phyloP scores from a whole-genome alignment of 768 basidiomycete species.

The Calocybe gangraenosa region DNA sequence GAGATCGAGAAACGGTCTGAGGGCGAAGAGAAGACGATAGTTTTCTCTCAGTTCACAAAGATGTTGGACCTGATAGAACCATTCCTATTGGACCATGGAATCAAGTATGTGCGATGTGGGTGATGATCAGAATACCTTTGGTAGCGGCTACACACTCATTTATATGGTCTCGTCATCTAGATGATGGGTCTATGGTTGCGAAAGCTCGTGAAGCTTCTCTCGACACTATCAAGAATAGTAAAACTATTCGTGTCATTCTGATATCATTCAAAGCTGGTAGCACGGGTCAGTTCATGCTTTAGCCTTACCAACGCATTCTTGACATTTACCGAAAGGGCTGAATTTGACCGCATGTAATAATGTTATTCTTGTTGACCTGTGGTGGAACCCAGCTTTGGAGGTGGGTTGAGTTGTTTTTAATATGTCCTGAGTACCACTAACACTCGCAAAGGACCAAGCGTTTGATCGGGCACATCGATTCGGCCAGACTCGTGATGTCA shows the following conservation, averaged over 20 bases:
- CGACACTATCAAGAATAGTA: slow-evolving; percentile 62
- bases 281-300: slow-evolving; percentile 53
- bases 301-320: slow-evolving; percentile 6
- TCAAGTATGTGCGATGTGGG: slow-evolving; percentile 86
- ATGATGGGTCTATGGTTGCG: slow-evolving; percentile 84
- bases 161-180: slow-evolving; percentile 33
- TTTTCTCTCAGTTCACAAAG: slow-evolving; percentile 91
- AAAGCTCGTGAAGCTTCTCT: slow-evolving; percentile 74
- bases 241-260: slow-evolving; percentile 67
- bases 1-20: slow-evolving; percentile 57
- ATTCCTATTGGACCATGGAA: slow-evolving; percentile 64
- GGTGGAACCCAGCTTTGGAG: slow-evolving; percentile 93
- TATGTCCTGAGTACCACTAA: neutral
- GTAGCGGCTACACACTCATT: neutral
- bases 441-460: slow-evolving; percentile 68
- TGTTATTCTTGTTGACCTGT: slow-evolving; percentile 88
- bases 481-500: slow-evolving; percentile 83
- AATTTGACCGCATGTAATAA: slow-evolving; percentile 93
- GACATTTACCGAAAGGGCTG: slow-evolving; percentile 46
- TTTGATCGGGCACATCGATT: slow-evolving; percentile 90
- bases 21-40: slow-evolving; percentile 84
- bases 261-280: slow-evolving; percentile 97
- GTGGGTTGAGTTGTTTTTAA: slow-evolving; percentile 33
- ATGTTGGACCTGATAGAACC: slow-evolving; percentile 86
- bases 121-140: slow-evolving; percentile 17